Base-by-base conservation (phyloP, 2,329 filamentous ascomycete genomes). In the Pseudogymnoascus sp. region DNA sequence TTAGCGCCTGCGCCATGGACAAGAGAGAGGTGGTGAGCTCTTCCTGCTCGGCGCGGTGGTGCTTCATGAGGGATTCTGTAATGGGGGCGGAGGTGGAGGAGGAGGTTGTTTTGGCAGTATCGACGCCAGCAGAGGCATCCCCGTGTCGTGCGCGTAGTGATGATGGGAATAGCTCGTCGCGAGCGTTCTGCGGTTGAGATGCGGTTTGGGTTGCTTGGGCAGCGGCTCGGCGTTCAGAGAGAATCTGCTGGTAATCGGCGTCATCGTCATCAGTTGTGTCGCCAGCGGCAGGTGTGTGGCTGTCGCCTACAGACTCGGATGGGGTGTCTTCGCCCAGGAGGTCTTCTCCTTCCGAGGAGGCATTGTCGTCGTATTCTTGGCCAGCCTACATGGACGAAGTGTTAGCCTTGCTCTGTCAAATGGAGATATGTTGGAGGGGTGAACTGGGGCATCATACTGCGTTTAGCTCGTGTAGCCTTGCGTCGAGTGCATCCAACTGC, bases 1-100 rank as follows among this genome's bases (percentile, higher is more conserved):
- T 96, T 40, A 97, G 83, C 59, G 89, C 84, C 21, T 83, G 79
- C 0, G 93, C 93, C 77, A 97, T 89, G 50, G 83, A 79, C 21
- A 96, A 80, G n/a, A 97, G 87, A 7, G 90, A 93, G 38, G 84
- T 82, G 0, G 93, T 93, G 2, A 97, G 82, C 35, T 83, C 79
- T 74, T 96, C 91, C 75, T 97, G 93, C 77, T 96, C 91, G 62
- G 80, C 80, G 62, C 90, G 88, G 72, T 96, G 86, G 71, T 89
- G 83, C 69, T 90, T 85, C 46, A 96, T 83, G 33, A 92, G 82
- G 0, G 86, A 82, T 77, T 96, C 91, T 15, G 83, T 82, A 9
- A 83, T 79, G 1, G 79, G 79, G 17, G 61, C 31, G 59, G 17
- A 42, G 44, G 60, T n/a, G 10, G 76, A 70, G 9, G 72, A 61